Conservation (phyloP, 2,329 filamentous ascomycete species). For the Xylariaceae sp. region DNA sequence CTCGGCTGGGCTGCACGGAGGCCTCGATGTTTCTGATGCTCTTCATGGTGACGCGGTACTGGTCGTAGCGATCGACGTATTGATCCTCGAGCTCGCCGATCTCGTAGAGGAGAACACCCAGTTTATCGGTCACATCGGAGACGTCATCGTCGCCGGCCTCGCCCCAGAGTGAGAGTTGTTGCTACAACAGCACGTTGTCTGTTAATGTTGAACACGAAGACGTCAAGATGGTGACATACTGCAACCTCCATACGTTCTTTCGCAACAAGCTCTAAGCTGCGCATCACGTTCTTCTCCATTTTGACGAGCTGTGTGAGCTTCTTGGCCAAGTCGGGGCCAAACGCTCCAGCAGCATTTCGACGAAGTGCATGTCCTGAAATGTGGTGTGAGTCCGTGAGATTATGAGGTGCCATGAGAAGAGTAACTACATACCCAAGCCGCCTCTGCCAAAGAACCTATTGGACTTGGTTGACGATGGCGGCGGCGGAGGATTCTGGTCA, state of each 20-base stretch:
- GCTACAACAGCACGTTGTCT: conserved; percentile 45
- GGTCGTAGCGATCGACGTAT: conserved; percentile 97
- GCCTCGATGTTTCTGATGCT: conserved; percentile 98
- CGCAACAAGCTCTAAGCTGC: conserved; percentile 90
- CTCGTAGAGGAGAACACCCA: conserved; percentile 95
- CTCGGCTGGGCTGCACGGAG: conserved; percentile 94
- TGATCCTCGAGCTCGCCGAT: conserved; percentile 98
- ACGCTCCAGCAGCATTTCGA: conserved; percentile 69
- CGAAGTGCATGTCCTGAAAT: conserved; percentile 60
- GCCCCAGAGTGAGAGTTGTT: conserved; percentile 98
- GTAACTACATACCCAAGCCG: conserved; percentile 65
- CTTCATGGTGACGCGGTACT: conserved; percentile 99
- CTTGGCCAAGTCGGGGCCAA: conserved; percentile 84
- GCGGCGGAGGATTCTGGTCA: conserved; percentile 80
- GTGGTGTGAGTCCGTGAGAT: conserved; percentile 9
- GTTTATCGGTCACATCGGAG: conserved; percentile 97
- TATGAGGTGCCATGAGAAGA: conserved; percentile 2
- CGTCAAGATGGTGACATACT: conserved; percentile 52
- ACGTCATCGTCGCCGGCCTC: conserved; percentile 95
- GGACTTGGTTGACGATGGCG: conserved; percentile 84
- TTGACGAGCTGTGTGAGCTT: conserved; percentile 97
- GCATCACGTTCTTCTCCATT: conserved; percentile 99
- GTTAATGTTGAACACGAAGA: conserved; percentile 13
- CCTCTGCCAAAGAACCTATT: conserved; percentile 82
- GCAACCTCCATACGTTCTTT: conserved; percentile 98